These are phyloP conservation scores for carrot (Daucus carota) DNA, from an alignment of 129 eudicot genomes.

Conservation along the genomic window DNA sequence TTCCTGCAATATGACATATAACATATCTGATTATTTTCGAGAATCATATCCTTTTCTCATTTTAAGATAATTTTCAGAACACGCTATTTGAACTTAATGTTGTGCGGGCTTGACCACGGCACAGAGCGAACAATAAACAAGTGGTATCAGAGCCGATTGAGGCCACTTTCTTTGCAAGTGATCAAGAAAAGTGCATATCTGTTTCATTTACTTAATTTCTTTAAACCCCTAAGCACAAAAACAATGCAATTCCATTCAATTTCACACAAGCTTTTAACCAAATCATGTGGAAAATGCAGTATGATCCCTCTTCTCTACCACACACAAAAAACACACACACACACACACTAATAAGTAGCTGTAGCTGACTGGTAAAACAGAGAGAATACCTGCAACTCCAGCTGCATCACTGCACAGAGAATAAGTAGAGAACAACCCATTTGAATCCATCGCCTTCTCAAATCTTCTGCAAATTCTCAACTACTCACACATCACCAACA, in stretches of 20 bases:
- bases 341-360: neutral
- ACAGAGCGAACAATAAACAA: too few relatives aligned
- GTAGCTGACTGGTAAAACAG: neutral
- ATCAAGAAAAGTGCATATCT: neutral
- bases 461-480: neutral
- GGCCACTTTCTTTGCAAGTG: neutral
- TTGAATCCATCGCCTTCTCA: constrained; percentile 19
- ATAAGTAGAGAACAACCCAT: constrained; percentile 28
- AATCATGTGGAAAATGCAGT: neutral
- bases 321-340: neutral
- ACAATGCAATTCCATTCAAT: neutral
- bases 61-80: neutral
- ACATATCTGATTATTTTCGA: neutral
- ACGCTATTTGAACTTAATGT: too few relatives aligned
- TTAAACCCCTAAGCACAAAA: neutral
- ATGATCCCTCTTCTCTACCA: neutral
- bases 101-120: too few relatives aligned
- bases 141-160: too few relatives aligned
- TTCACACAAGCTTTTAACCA: neutral
- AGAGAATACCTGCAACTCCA: constrained; percentile 37
- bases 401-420: constrained; percentile 33
- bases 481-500: neutral
- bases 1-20: constrained; percentile 27
- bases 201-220: neutral
- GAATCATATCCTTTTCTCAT: neutral